Base-by-base conservation (phyloP, 1,284 basidiomycete species). In the Naganishia sp. region DNA sequence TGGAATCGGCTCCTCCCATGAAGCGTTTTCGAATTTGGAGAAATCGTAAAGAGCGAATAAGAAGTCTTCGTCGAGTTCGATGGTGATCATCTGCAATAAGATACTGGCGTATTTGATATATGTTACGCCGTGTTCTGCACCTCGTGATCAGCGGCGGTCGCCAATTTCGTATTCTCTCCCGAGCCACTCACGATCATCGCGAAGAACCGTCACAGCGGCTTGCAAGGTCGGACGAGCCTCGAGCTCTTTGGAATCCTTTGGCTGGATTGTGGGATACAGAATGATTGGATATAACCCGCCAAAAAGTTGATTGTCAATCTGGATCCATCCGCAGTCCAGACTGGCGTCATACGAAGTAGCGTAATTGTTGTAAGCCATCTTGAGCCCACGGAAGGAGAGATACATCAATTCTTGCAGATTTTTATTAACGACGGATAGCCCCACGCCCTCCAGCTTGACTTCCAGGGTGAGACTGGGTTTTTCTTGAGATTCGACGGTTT, bases 81-180 rank as follows among this genome's bases (percentile, higher is more conserved):
- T 86, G 0, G 94, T 96, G 79, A 99, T 84, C 17, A 95, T 92
- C 76, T 99, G 96, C 28, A 99, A 81, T 31, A 99, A 81, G 52
- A 99, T 85, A 1, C 94, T 95, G 56, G 92, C 96, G 75, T 99
- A 99, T 81, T 99, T 99, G 81, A 99, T 85, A 78, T 97, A 99
- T 46, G 90, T 81, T 18, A 99, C 96, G 21, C 96, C 96, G 72
- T 99, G 96, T 32, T 90, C 93, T 94, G 67, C 0, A 69, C 57
- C 69, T 21, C 32, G 56, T 7, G 17, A 46, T 50, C 32, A 54
- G 45, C 41, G 11, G 17, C 11, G 18, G 9, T 25, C 11, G 3
- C 32, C 9, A 17, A 41, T 4, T 2, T 45, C 23, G 28, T 23
- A 31, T 28, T 39, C n/a, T 39, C 15, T n/a, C n/a, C n/a, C 13